Percentiles rank a stretch among this genome's conserved stretches.
These are phyloP conservation scores for Cenchrus fungigraminus DNA, from an alignment of 176 grass and related monocot genomes.

Conservation along the genomic window DNA sequence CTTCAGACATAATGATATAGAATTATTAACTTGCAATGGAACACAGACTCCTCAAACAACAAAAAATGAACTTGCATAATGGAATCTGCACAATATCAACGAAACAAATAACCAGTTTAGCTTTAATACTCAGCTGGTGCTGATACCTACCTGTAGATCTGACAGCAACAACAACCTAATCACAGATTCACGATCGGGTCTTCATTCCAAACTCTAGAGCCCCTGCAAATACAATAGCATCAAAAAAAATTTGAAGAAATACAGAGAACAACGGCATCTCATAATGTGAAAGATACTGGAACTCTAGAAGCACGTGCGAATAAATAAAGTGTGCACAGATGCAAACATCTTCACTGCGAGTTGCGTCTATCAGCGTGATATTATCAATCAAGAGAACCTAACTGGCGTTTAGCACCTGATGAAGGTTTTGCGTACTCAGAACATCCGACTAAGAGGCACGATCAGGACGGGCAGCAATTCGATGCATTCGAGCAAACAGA, in stretches of 20 bases:
- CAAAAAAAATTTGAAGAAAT: neutral
- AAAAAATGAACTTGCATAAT: neutral
- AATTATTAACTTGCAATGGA: neutral
- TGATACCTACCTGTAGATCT: constrained; percentile 21
- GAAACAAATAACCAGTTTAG: neutral
- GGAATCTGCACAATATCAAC: neutral
- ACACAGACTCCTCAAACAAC: neutral
- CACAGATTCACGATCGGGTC: neutral
- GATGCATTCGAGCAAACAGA: neutral
- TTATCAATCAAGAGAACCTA: neutral
- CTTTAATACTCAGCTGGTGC: neutral
- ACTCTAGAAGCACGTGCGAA: neutral
- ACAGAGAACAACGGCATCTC: neutral
- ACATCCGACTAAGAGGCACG: neutral
- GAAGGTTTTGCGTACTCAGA: neutral
- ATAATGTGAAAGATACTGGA: neutral
- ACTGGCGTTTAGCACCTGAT: neutral
- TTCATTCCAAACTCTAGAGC: constrained; percentile 2
- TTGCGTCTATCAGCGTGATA: neutral
- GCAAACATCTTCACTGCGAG: neutral
- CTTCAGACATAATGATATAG: neutral
- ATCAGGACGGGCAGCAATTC: neutral
- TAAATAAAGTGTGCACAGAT: neutral
- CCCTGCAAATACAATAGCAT: constrained; percentile 14
- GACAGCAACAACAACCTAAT: neutral